These are phyloP conservation scores for Fusarium brachygibbosum DNA, from an alignment of 2,329 filamentous ascomycete species.

Conservation along the genomic window DNA sequence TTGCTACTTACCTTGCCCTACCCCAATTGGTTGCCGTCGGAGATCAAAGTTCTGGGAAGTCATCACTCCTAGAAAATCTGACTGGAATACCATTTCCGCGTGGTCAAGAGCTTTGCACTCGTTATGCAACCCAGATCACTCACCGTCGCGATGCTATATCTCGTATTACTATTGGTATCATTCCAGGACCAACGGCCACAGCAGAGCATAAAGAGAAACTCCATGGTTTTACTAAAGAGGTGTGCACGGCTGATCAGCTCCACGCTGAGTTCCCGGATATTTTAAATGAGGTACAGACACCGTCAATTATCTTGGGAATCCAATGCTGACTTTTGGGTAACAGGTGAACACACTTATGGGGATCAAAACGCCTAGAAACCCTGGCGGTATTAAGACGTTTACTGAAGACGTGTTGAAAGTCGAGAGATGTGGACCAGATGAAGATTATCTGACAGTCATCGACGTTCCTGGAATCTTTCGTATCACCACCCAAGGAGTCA, in stretches of 20 bases:
- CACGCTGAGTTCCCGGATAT: neutral
- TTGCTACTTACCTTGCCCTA: too few relatives aligned
- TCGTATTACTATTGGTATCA: neutral
- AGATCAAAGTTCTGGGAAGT: too few relatives aligned
- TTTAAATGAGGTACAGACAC: too few relatives aligned
- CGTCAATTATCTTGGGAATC: too few relatives aligned
- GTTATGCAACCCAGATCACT: constrained; percentile 1
- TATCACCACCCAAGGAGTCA: neutral
- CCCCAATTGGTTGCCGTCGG: too few relatives aligned
- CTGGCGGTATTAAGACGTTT: neutral
- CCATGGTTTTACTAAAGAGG: neutral
- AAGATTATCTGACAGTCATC: neutral
- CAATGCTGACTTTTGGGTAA: too few relatives aligned
- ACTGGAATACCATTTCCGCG: too few relatives aligned
- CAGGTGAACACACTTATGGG: neutral
- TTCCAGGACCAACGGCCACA: neutral
- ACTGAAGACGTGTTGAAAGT: neutral
- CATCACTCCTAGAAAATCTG: too few relatives aligned
- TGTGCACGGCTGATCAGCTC: neutral
- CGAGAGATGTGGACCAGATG: neutral
- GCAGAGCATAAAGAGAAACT: neutral
- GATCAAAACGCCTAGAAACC: neutral
- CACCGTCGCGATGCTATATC: neutral
- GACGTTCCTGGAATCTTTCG: neutral
- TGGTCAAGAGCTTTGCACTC: too few relatives aligned